phyloP scores from a whole-genome alignment of 176 grass and related monocot species.

The Zoysia pacifica region DNA sequence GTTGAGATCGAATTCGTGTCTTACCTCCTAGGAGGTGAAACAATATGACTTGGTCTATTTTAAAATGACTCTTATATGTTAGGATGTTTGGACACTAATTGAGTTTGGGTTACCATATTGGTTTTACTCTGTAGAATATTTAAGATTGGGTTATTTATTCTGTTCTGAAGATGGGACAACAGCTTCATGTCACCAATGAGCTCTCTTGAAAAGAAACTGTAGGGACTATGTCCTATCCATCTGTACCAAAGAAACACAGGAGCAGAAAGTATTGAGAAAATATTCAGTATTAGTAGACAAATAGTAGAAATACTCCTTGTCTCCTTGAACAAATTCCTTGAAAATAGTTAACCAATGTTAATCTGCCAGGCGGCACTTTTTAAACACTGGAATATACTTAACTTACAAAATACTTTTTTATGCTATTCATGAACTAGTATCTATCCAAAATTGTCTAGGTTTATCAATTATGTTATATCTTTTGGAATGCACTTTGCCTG shows the following conservation, averaged over 20 bases:
- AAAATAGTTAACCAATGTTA: background rate
- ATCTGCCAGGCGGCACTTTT: background rate
- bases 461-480: background rate
- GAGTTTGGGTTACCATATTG: too few relatives aligned
- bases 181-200: too few relatives aligned
- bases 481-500: background rate
- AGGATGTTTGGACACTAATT: too few relatives aligned
- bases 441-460: background rate
- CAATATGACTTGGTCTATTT: too few relatives aligned
- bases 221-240: background rate
- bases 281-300: background rate
- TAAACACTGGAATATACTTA: background rate
- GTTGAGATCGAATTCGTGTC: too few relatives aligned
- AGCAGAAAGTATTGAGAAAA: background rate
- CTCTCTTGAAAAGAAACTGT: too few relatives aligned
- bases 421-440: background rate
- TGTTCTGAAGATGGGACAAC: too few relatives aligned
- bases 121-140: too few relatives aligned
- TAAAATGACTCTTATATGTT: too few relatives aligned
- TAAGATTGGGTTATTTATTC: too few relatives aligned
- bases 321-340: background rate
- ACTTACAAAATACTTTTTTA: background rate
- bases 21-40: too few relatives aligned
- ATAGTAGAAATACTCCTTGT: background rate
- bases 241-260: background rate